Evolutionary conservation across 2,329 filamentous ascomycete species (phyloP).

Genomic region (Helotiales sp.): DNA sequence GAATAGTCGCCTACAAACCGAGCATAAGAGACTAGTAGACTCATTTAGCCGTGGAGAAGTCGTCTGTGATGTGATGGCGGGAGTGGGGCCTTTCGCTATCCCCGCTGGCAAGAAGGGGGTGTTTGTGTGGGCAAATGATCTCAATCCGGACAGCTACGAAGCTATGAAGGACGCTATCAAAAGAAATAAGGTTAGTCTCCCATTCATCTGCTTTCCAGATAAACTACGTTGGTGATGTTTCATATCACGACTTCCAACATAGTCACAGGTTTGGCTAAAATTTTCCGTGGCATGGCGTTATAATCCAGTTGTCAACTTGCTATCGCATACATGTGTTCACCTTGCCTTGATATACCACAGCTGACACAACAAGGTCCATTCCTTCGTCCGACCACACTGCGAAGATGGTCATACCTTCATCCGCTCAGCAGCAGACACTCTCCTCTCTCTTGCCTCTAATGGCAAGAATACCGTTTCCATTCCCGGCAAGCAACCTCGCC

Average conservation of each 20-base stretch:
- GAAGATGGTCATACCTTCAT: constrained; percentile 83
- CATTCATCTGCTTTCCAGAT: not conserved
- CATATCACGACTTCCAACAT: constrained; percentile 86
- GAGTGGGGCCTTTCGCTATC: constrained; percentile 91
- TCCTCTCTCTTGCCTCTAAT: constrained; percentile 49
- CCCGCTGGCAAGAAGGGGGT: constrained; percentile 87
- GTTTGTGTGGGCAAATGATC: constrained; percentile 95
- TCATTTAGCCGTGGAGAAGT: constrained; percentile 82
- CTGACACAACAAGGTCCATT: constrained; percentile 46
- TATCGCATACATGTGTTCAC: not conserved
- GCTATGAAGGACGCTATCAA: constrained; percentile 69
- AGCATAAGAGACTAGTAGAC: constrained; percentile 78
- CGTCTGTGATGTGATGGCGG: constrained; percentile 95
- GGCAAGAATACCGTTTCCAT: constrained; percentile 56
- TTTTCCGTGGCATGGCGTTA: constrained; percentile 70
- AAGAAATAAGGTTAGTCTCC: constrained; percentile 72
- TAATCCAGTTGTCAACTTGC: constrained; percentile 12
- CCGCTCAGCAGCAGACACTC: constrained; percentile 61
- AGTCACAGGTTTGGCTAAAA: constrained; percentile 77
- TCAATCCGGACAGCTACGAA: constrained; percentile 85
- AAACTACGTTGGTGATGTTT: constrained; percentile 61
- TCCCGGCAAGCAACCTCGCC: constrained; percentile 41
- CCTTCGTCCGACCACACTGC: constrained; percentile 79
- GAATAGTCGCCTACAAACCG: constrained; percentile 88
- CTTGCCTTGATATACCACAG: constrained; percentile 10